Evolutionary conservation across 768 basidiomycete species (phyloP).

Genomic region (Rhodotorula sphaerocarpa): DNA sequence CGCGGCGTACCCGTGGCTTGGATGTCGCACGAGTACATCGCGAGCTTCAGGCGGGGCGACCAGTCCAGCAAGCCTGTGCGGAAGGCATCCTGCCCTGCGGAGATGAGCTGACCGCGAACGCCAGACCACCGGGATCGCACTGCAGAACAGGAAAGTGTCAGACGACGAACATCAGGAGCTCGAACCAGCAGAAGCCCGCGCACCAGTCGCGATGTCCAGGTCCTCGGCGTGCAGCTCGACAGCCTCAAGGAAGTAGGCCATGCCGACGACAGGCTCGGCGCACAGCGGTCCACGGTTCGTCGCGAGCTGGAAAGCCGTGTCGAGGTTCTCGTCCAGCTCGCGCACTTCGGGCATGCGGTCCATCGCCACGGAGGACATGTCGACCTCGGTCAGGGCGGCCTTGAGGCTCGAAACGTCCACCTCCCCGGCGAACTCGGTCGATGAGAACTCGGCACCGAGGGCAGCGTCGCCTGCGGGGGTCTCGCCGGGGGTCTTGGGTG

Average conservation of each 20-base stretch:
- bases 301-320: conserved; percentile 90
- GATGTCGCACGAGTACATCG: conserved; percentile 98
- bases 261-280: conserved; percentile 84
- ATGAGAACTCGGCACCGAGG: conserved; percentile 11
- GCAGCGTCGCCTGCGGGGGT: neutral
- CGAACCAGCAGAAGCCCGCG: neutral
- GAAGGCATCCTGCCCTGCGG: conserved; percentile 80
- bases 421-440: conserved; percentile 16
- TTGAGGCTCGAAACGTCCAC: conserved; percentile 22
- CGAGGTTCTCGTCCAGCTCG: conserved; percentile 76
- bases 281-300: conserved; percentile 91
- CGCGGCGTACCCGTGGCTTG: conserved; percentile 77
- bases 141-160: conserved; percentile 41
- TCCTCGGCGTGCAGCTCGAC: conserved; percentile 53
- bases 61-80: conserved; percentile 84
- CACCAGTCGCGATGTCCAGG: conserved; percentile 17
- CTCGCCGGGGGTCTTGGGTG: conserved; percentile 3
- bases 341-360: conserved; percentile 26
- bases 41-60: conserved; percentile 93
- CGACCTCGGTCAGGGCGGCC: conserved; percentile 13
- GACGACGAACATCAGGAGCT: neutral
- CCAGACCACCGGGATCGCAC: conserved; percentile 74
- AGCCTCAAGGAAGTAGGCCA: conserved; percentile 80
- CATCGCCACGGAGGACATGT: conserved; percentile 2
- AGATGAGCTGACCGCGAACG: conserved; percentile 81